Evolutionary conservation across 2,329 filamentous ascomycete species (phyloP).

Genomic region (Fusarium avenaceum): DNA sequence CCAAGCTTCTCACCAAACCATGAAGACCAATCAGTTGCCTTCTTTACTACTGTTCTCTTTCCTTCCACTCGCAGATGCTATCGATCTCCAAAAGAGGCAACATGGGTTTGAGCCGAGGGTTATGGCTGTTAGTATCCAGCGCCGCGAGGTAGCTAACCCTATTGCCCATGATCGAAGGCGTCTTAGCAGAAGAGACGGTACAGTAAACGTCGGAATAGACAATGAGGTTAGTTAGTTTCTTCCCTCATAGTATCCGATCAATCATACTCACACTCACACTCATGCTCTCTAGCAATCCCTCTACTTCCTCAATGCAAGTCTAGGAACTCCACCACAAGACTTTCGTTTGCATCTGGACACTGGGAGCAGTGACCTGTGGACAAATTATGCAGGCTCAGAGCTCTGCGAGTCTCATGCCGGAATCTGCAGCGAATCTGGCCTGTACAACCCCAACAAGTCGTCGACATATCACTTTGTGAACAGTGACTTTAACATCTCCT

Average conservation of each 20-base stretch:
- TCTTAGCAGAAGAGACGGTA: constrained; percentile 57
- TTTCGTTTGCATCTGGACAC: constrained; percentile 75
- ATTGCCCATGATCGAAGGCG: constrained; percentile 60
- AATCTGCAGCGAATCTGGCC: constrained; percentile 73
- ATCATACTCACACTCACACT: constrained; percentile 7
- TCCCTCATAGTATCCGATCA: background rate
- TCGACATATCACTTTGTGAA: constrained; percentile 82
- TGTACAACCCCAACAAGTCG: constrained; percentile 78
- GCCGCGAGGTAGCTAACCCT: constrained; percentile 56
- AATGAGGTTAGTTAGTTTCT: constrained; percentile 64
- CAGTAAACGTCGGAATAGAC: constrained; percentile 63
- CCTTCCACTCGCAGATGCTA: constrained; percentile 47
- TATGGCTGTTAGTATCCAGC: constrained; percentile 60
- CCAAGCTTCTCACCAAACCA: constrained; percentile 41
- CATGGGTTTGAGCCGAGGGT: constrained; percentile 57
- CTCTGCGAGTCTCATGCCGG: constrained; percentile 66
- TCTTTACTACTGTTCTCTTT: constrained; percentile 44
- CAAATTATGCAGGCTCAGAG: constrained; percentile 73
- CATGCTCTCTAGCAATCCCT: constrained; percentile 64
- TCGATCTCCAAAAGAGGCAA: constrained; percentile 49
- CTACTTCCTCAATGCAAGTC: constrained; percentile 73
- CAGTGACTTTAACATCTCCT: constrained; percentile 87
- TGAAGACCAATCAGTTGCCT: constrained; percentile 55
- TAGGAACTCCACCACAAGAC: constrained; percentile 72
- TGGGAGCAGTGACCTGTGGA: constrained; percentile 77